Evolutionary conservation across 768 basidiomycete genomes (phyloP), one percentile per base, ranked within the genome.

Genomic region (Russula emetica): DNA sequence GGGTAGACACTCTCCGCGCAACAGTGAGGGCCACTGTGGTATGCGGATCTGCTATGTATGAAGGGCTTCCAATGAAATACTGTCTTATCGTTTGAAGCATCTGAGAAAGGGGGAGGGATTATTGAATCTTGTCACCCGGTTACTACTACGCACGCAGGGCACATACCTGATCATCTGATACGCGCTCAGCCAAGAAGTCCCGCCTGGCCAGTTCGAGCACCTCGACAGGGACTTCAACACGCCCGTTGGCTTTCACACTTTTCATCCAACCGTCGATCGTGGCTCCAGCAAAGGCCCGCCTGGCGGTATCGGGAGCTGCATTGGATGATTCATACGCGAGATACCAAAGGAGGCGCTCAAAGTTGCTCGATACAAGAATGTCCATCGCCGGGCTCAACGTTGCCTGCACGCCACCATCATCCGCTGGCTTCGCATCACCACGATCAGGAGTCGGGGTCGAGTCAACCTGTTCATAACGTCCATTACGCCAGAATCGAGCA

Each of bases 301-400:
- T 62, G 55, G 36, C 68, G n/a, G 28, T 77, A 63, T 76, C 78
- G 22, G 75, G 72, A 61, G 70, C 76, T 60, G 70, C 76, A 75
- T n/a, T n/a, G n/a, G n/a, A n/a, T 38, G 80, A 79, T 70, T 93
- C 92, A 64, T 83, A 84, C 1, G 94, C 94, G 58, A 98, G 88
- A 75, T 98, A 98, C 90, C 92, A 98, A 51, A 98, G 78, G 64
- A 99, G 75, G 54, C 97, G 81, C 78, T 99, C 97, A 71, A 99
- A 99, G 79, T 99, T 99, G 72, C 90, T 94, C 44, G 96, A 98
- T 2, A 98, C 87, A 54, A 96, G 81, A 70, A 99, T 98, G 72
- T 99, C 97, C 97, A 99, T n/a, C n/a, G n/a, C n/a, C n/a, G n/a
- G n/a, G n/a, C n/a, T n/a, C n/a, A n/a, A n/a, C n/a, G n/a, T n/a